These are phyloP conservation scores for Berkeleyomyces rouxiae DNA, from an alignment of 2,329 filamentous ascomycete genomes.

Conservation along the genomic window DNA sequence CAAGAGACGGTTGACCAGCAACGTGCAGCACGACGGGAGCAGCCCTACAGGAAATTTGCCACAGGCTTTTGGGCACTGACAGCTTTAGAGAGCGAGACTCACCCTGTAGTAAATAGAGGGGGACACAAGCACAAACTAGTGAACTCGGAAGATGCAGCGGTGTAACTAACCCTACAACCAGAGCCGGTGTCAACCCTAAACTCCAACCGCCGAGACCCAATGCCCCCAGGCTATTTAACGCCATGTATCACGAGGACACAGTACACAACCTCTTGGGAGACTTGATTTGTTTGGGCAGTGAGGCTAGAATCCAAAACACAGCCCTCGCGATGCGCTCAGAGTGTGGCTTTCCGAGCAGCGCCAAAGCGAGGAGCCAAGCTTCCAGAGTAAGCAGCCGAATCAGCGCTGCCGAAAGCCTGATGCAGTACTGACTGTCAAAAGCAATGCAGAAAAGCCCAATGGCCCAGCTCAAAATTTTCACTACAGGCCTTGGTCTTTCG, in stretches of 20 bases:
- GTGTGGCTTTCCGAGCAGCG: background rate
- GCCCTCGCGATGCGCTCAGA: background rate
- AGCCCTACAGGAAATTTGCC: background rate
- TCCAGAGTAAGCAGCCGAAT: background rate
- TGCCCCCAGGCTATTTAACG: background rate
- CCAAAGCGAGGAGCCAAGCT: too few relatives aligned
- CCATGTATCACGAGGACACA: background rate
- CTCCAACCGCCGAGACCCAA: too few relatives aligned
- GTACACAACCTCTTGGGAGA: background rate
- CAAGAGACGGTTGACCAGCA: background rate
- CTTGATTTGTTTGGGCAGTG: background rate
- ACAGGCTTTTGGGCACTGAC: background rate
- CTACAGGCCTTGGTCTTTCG: background rate
- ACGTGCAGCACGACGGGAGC: background rate
- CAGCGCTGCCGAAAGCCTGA: background rate
- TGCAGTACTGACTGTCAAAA: background rate
- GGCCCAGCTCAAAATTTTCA: background rate
- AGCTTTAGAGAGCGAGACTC: background rate
- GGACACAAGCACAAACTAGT: too few relatives aligned
- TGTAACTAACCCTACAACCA: too few relatives aligned
- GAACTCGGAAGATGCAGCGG: too few relatives aligned
- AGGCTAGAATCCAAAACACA: background rate
- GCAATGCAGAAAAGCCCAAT: background rate
- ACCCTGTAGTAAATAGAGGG: background rate
- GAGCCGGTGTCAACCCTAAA: too few relatives aligned